Evolutionary conservation across 331 rosid species (phyloP).

Genomic region (Rosa hybrid): DNA sequence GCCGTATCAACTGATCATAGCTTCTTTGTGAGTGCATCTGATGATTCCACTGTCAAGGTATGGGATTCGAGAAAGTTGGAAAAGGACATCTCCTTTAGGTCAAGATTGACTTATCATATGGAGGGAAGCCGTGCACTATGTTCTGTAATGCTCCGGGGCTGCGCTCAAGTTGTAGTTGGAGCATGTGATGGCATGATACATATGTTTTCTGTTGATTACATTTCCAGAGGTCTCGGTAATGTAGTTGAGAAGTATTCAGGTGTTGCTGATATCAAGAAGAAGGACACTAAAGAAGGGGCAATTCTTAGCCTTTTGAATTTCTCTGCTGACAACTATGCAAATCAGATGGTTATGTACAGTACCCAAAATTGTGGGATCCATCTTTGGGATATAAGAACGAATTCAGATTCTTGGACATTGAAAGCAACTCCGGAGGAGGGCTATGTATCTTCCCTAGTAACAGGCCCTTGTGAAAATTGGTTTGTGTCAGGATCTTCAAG

Average conservation of each 20-base stretch:
- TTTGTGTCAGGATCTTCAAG: conserved; percentile 95
- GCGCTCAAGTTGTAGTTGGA: conserved; percentile 89
- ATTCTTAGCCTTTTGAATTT: conserved; percentile 66
- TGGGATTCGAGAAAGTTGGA: conserved; percentile 96
- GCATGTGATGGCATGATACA: conserved; percentile 93
- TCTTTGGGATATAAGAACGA: conserved; percentile 92
- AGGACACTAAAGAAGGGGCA: conserved; percentile 93
- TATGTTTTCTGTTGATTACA: conserved; percentile 86
- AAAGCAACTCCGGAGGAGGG: conserved; percentile 91
- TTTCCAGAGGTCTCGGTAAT: conserved; percentile 83
- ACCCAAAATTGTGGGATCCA: conserved; percentile 93
- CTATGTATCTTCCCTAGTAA: conserved; percentile 66
- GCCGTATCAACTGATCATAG: conserved; percentile 86
- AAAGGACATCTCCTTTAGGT: conserved; percentile 96
- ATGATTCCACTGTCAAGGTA: conserved; percentile 91
- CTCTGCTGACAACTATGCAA: conserved; percentile 51
- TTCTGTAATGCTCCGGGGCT: conserved; percentile 79
- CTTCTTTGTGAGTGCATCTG: conserved; percentile 74
- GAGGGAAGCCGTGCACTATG: conserved; percentile 93
- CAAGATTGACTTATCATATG: conserved; percentile 89
- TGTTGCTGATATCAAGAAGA: conserved; percentile 84
- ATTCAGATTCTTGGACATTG: conserved; percentile 74
- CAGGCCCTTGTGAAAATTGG: conserved; percentile 92
- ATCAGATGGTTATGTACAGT: conserved; percentile 81
- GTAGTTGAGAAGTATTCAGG: conserved; percentile 96